Base-by-base conservation (phyloP, 352 stramenopile genomes). In the Stephanocyclus meneghinianus region DNA sequence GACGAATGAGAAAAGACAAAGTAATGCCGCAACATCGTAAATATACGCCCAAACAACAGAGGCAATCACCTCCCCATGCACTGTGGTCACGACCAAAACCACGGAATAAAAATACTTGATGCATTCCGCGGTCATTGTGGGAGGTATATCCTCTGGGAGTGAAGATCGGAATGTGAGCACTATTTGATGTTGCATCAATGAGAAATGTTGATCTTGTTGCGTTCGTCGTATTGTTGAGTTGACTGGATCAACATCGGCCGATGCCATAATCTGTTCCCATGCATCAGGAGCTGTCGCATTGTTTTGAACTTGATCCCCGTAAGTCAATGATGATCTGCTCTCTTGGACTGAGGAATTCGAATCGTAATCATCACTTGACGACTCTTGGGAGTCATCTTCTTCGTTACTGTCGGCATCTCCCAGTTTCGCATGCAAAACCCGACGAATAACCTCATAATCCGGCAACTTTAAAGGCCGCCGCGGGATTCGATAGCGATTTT, bases 31-130 rank as follows among this genome's bases (percentile, higher is more conserved):
- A 40, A 40, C 35, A 40, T 40, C 35, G 7, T 40, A 40, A 15
- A 55, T 2, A 55, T 1, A n/a, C 5, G 47, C 6, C 13, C 18
- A 69, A 2, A 63, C 60, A 32, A 50, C 48, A 76, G 18, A 32
- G 45, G 15, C 1, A 71, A 57, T 72, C 15, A 81, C 72, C 55
- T 84, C 47, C 51, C 76, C 76, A 11, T 59, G 13, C 26, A 35
- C 53, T 18, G 66, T 83, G 15, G 71, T 83, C 9, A 91, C 76
- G 45, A 83, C 77, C 30, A 90, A 53, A 11, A 92, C 72, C 40
- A 78, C 79, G 5, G 80, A 82, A 66, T 93, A 93, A 71, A 84
- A 91, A 61, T 91, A 93, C 74, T 84, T 84, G 71, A 87, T 88
- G 26, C 84, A 90, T 30, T 81, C 87, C 4, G 86, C 81, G 40